A percentile compares a stretch with the other conserved stretches of the same genome.
Conservation (phyloP, 2,329 filamentous ascomycete genomes). For the Trichoderma semiorbis region DNA sequence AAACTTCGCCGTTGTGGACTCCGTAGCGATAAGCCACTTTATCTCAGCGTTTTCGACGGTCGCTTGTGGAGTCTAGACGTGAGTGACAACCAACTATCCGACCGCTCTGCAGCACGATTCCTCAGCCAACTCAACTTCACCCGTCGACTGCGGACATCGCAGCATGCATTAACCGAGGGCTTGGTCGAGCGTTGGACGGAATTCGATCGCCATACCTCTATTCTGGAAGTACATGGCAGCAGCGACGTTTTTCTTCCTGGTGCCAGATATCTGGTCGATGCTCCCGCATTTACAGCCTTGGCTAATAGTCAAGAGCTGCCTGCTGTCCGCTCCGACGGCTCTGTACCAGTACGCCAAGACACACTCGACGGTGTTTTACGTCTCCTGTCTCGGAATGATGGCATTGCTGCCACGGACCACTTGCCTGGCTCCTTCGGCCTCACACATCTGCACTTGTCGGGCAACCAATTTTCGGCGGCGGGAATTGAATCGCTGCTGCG, state of each 20-base stretch:
- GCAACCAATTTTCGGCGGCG: slow-evolving; percentile 44
- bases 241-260: slow-evolving; percentile 46
- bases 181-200: neutral
- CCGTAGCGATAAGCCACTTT: slow-evolving; percentile 34
- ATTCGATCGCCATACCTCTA: neutral
- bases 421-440: slow-evolving; percentile 32
- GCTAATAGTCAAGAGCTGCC: neutral
- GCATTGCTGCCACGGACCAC: slow-evolving; percentile 18
- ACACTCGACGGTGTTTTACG: slow-evolving; percentile 28
- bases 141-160: neutral
- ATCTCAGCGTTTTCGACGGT: slow-evolving; percentile 31
- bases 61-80: slow-evolving; percentile 58
- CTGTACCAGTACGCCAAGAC: slow-evolving; percentile 26
- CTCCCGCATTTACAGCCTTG: slow-evolving; percentile 35
- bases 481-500: slow-evolving; percentile 45
- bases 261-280: slow-evolving; percentile 46
- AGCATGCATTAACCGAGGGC: neutral
- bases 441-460: slow-evolving; percentile 54
- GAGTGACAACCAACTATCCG: slow-evolving; percentile 49
- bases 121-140: neutral
- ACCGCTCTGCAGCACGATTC: slow-evolving; percentile 35
- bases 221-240: neutral
- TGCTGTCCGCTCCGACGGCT: slow-evolving; percentile 32
- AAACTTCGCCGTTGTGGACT: slow-evolving; percentile 49
- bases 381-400: slow-evolving; percentile 23